Base-by-base conservation (phyloP, 1,284 basidiomycete species). In the Sanghuangporus baumii region DNA sequence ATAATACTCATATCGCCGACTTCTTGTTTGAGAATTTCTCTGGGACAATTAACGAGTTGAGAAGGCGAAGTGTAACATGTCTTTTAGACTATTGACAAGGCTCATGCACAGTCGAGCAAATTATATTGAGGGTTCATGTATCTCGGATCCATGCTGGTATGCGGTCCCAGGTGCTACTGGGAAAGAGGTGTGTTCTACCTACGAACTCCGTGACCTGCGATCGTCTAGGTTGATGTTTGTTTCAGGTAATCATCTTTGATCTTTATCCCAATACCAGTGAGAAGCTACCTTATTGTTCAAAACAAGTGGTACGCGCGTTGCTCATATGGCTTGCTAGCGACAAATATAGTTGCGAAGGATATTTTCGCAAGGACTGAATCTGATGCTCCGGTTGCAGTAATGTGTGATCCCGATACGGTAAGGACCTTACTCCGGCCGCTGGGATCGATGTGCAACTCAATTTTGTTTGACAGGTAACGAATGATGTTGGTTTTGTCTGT, bases 111-210 rank as follows among this genome's bases (percentile, higher is more conserved):
- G 83, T 65, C 73, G 67, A 14, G 76, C 79, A 3, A 68, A 68
- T 2, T 85, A 75, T 66, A 78, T 82, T 38, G 85, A 87, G 71
- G 83, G 83, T 12, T 79, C 79, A 1, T 86, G 84, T 66, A 71
- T 86, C 20, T 78, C 70, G 20, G 79, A 85, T 69, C 84, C 83
- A 2, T 86, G 83, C 72, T 86, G 83, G 83, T 74, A 62, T 31
- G 52, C 68, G 52, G 82, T 86, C 0, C 65, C 75, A 1, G 76
- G 76, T 41, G 81, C 83, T 11, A 86, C 83, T 0, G 83, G 83
- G 43, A 82, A 79, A 65, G 84, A 87, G 70, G 81, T 36, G 14
- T 20, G 57, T 37, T 12, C 16, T 23, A 7, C 14, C 2, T 23
- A 6, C 50, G 55, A 57, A 5, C 12, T 47, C 12, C 20, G 11